Evolutionary conservation across 768 basidiomycete species (phyloP), one percentile per base, ranked within the genome.

Genomic region (Tylopilus intermedius): DNA sequence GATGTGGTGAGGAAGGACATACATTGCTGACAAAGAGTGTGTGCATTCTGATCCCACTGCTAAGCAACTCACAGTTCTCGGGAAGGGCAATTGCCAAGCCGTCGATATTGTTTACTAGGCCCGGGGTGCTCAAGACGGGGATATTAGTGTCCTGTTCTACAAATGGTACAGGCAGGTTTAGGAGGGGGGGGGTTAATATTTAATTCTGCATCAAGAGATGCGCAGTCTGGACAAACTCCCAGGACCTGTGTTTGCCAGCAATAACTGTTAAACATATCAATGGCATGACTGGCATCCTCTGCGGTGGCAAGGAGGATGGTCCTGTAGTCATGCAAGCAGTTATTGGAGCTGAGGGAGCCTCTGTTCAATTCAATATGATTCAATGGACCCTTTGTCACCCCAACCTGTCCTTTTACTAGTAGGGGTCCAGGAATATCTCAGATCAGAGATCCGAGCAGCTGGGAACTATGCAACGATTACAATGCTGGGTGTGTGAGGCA

Each of bases 231-330:
- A 22, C 94, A 79, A 26, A 97, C 94, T 71, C 96, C 94, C 22
- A 97, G 81, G 18, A 88, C 79, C 8, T 94, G 77, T 8, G 90
- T 91, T 72, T 96, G 94, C 94, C 94, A 98, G n/a, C 84, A 85
- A 68, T 90, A 96, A 14, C 94, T 94, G 64, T 97, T 90, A 71
- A 95, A 95, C 79, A 91, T 88, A 57, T 96, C 93, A 37, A 99
- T 90, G 1, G 96, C 96, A 39, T 91, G 79, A 4, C 86, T 86
- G 2, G 94, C 96, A 65, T 98, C 95, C 67, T 94, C 93, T 39
- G 90, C 86, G n/a, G 86, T 88, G 2, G 92, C 93, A 45, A 97
- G 83, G 15, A 98, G 79, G 18, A 99, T 95, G 10, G 94, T 96
- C 26, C 96, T 95, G 64, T 94, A 86, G 1, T 95, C 95, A 50